Evolutionary conservation across 2,329 filamentous ascomycete genomes (phyloP).

Genomic region (Geoglossum cookeanum): DNA sequence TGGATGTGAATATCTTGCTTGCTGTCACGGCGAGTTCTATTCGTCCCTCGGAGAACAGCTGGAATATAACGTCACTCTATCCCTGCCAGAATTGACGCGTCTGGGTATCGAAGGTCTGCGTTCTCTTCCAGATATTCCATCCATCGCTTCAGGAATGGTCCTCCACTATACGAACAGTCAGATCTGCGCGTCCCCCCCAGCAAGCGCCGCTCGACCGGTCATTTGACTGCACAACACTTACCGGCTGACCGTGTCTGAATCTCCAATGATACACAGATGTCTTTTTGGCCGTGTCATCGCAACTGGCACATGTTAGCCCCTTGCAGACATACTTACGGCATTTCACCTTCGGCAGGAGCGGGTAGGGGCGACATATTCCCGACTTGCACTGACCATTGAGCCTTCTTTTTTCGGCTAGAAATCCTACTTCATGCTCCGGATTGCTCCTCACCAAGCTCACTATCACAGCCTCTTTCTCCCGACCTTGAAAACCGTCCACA

Average conservation of each 20-base stretch:
- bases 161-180: conserved; percentile 39
- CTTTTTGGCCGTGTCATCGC: conserved; percentile 92
- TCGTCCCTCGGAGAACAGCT: neutral
- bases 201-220: neutral
- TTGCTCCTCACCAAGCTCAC: conserved; percentile 93
- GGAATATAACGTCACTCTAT: neutral
- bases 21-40: neutral
- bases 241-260: conserved; percentile 82
- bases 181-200: neutral
- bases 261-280: conserved; percentile 77
- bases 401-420: conserved; percentile 76
- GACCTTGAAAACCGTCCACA: conserved; percentile 90
- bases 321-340: conserved; percentile 6
- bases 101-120: conserved; percentile 77
- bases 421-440: conserved; percentile 68
- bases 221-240: conserved; percentile 30
- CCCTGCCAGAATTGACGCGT: conserved; percentile 28
- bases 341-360: neutral
- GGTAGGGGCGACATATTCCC: too few species aligned
- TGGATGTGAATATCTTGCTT: neutral
- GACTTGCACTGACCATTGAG: conserved; percentile 53
- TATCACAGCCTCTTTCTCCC: conserved; percentile 90
- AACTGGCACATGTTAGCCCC: conserved; percentile 32
- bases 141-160: conserved; percentile 72
- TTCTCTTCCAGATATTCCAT: conserved; percentile 82